Conservation (phyloP, 2,329 filamentous ascomycete species). For the Ramularia endophylla region DNA sequence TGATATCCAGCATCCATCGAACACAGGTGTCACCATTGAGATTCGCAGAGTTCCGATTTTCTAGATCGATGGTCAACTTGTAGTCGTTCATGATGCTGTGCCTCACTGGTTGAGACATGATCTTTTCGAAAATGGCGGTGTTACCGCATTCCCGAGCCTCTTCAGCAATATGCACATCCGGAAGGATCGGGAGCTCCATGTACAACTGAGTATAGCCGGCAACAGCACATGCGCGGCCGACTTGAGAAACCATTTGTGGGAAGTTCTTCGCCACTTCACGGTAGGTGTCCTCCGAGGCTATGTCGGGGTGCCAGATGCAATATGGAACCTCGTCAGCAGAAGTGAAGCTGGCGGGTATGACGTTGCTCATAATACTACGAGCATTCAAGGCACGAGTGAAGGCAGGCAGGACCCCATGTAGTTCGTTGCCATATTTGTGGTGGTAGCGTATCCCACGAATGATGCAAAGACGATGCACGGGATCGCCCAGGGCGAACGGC, state of each 20-base stretch:
- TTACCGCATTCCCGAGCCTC: constrained; percentile 33
- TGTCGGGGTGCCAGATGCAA: constrained; percentile 40
- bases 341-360: constrained; percentile 26
- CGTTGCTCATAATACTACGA: constrained; percentile 34
- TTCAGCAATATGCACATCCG: constrained; percentile 37
- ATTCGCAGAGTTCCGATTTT: constrained; percentile 7
- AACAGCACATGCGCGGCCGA: constrained; percentile 37
- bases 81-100: constrained; percentile 36
- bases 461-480: too few species aligned
- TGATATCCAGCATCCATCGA: constrained; percentile 20
- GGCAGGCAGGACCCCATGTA: too few species aligned
- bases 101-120: constrained; percentile 23
- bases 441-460: too few species aligned
- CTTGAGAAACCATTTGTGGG: constrained; percentile 32
- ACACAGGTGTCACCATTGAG: constrained; percentile 36
- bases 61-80: constrained; percentile 16
- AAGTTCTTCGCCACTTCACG: constrained; percentile 29
- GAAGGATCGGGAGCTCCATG: constrained; percentile 33
- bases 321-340: constrained; percentile 30
- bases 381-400: constrained; percentile 13
- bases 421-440: too few species aligned
- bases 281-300: constrained; percentile 34
- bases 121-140: constrained; percentile 15
- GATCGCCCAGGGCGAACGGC: too few species aligned
- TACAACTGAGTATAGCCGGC: constrained; percentile 35